Conservation (phyloP, 352 stramenopile species). For the Pythium phragmiticola region DNA sequence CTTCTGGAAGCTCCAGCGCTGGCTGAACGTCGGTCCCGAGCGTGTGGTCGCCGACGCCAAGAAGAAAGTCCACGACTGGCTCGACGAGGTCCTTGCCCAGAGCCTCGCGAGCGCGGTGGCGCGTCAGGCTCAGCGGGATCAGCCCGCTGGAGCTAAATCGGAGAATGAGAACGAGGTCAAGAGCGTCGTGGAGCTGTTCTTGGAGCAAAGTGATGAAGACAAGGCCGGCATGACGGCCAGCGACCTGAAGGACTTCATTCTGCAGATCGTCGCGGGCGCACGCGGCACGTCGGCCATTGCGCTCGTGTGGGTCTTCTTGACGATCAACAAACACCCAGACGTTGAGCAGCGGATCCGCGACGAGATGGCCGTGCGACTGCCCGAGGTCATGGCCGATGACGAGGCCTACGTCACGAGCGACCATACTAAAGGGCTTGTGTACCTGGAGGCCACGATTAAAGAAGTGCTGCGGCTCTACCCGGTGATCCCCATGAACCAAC, state of each 20-base stretch:
- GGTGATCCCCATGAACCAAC: conserved; percentile 31
- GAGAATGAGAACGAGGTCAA: conserved; percentile 1
- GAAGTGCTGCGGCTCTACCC: conserved; percentile 38
- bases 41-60: conserved; percentile 30
- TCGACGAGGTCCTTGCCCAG: conserved; percentile 41
- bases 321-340: conserved; percentile 58
- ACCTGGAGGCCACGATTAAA: conserved; percentile 53
- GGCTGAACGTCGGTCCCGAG: conserved; percentile 40
- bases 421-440: conserved; percentile 49
- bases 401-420: conserved; percentile 36
- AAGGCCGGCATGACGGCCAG: conserved; percentile 34
- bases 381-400: conserved; percentile 23
- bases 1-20: no score
- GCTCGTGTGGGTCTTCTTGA: conserved; percentile 71
- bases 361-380: conserved; percentile 38
- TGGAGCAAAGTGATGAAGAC: conserved; percentile 20
- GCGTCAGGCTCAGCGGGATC: background rate
- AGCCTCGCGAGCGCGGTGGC: conserved; percentile 16
- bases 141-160: no score
- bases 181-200: conserved; percentile 23
- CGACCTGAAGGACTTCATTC: conserved; percentile 65
- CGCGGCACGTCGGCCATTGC: conserved; percentile 70
- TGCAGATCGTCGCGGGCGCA: conserved; percentile 66
- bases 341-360: conserved; percentile 44
- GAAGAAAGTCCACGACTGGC: conserved; percentile 36